Evolutionary conservation across 176 grass and related monocot genomes (phyloP), one percentile per base, ranked within the genome.

Genomic region (Carex pumila): DNA sequence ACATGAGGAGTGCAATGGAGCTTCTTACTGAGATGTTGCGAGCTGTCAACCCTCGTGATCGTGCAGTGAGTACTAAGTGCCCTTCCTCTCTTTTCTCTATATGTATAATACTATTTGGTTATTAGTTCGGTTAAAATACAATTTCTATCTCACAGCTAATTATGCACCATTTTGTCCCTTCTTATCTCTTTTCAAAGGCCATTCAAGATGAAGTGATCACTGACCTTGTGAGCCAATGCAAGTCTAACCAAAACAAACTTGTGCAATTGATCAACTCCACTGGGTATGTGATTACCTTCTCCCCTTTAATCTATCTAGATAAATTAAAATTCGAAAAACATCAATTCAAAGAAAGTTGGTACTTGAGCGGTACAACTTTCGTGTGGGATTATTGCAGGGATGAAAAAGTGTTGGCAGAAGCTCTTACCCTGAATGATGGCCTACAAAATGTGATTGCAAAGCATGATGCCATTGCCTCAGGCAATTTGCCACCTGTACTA

Each of bases 11-110:
- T 86, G 89, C 90, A 65, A 84, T 86, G 64, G 89, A 95, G 61
- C 89, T 98, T 52, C 78, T 98, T 60, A 89, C 45, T 47, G 92
- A 98, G 59, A 98, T 98, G 96, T 63, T 95, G 85, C 85, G 87
- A 90, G 96, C 91, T 87, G 82, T 92, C 67, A 92, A 93, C 65
- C 89, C 93, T 85, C 73, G 85, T 63, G 88, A 95, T 88, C 86
- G 11, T 64, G 82, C 5, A 83, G 95, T 98, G 91, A 41, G 71
- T 77, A 83, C 69, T 57, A 77, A 30, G 45, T 76, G 73, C 52
- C 55, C 29, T 31, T 47, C 3, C 39, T 85, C 29, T 79, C 5
- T 87, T 30, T 79, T 17, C 17, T 57, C 8, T 57, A 55, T 19
- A 72, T 83, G 15, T 59, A 49, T 39, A 68, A 1, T 84, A 45